These are phyloP conservation scores for Phalaenopsis aphrodite DNA, from an alignment of 106 monocot species.

Conservation along the genomic window DNA sequence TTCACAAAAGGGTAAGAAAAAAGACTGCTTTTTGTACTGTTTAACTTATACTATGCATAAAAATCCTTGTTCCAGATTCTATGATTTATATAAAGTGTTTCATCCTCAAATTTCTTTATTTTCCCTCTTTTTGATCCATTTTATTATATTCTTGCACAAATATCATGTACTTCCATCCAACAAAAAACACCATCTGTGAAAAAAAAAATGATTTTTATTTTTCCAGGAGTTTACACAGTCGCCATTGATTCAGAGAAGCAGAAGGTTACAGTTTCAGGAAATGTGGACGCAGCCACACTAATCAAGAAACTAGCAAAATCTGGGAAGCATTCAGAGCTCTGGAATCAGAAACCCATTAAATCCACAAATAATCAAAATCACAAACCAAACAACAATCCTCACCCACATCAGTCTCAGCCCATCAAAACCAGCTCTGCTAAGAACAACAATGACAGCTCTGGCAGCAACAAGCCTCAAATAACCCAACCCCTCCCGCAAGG, in stretches of 20 bases:
- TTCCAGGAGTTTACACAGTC: constrained; percentile 58
- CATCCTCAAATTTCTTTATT: too few species aligned
- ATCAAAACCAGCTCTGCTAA: background rate
- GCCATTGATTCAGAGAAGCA: constrained; percentile 49
- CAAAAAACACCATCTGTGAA: too few species aligned
- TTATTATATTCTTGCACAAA: too few species aligned
- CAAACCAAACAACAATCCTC: constrained; percentile 14
- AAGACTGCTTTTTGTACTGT: too few species aligned
- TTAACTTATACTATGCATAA: too few species aligned
- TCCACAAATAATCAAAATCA: constrained; percentile 14
- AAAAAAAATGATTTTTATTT: background rate
- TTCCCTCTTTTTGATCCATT: too few species aligned
- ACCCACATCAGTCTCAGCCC: constrained; percentile 8
- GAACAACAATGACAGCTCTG: background rate
- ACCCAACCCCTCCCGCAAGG: constrained; percentile 42
- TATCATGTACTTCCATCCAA: too few species aligned
- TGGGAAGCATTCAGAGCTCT: constrained; percentile 74
- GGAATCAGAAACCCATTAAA: constrained; percentile 26
- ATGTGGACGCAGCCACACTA: constrained; percentile 46
- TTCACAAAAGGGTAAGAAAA: too few species aligned
- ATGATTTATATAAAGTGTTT: too few species aligned
- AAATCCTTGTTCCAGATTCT: too few species aligned
- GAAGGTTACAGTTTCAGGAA: constrained; percentile 66
- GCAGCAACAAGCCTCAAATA: background rate
- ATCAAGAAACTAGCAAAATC: constrained; percentile 51